phyloP scores from a whole-genome alignment of 2,329 filamentous ascomycete species.

The Colletotrichum sp. region DNA sequence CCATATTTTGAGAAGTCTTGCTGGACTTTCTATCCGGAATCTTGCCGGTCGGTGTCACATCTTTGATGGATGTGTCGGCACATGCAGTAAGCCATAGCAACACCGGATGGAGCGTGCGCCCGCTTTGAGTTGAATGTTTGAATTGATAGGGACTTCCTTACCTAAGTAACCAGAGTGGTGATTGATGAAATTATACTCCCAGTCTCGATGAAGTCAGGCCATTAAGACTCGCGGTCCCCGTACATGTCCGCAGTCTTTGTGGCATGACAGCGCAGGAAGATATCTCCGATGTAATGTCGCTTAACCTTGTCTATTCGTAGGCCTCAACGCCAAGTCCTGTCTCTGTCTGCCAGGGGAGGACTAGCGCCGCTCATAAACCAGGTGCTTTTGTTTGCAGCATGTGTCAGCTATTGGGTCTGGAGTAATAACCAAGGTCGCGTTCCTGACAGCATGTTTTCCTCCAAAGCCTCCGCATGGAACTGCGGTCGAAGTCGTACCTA shows the following conservation, averaged over 20 bases:
- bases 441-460: background rate
- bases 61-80: background rate
- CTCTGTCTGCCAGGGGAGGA: background rate
- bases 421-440: background rate
- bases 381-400: background rate
- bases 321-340: background rate
- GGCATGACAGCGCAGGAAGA: background rate
- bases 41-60: background rate
- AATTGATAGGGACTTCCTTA: background rate
- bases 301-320: background rate
- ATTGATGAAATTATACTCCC: accelerated
- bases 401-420: background rate
- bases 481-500: background rate
- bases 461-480: background rate
- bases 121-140: accelerated
- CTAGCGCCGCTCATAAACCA: background rate
- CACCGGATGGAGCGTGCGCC: accelerated
- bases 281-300: background rate
- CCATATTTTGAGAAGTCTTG: background rate
- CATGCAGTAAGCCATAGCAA: background rate
- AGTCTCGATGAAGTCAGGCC: background rate
- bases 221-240: background rate
- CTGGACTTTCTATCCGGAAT: background rate
- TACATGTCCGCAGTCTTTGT: background rate
- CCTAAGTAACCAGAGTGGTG: background rate